Evolutionary conservation across 2,329 filamentous ascomycete genomes (phyloP).

Genomic region (Colletotrichum salicis): DNA sequence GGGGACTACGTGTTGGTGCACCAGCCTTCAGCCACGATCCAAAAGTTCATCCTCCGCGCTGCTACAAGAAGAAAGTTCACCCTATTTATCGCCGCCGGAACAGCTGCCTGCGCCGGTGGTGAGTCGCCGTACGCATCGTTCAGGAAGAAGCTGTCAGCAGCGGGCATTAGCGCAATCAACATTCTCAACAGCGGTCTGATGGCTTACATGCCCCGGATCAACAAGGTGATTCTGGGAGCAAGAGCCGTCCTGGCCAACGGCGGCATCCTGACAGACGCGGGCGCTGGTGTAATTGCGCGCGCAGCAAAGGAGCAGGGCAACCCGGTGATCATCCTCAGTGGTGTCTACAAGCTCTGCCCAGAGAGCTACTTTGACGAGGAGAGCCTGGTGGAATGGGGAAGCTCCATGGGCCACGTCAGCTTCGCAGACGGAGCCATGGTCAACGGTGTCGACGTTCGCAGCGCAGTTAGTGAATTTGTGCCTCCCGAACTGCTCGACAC

Average conservation of each 20-base stretch:
- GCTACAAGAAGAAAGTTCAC: conserved; percentile 93
- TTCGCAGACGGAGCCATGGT: conserved; percentile 85
- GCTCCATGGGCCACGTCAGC: conserved; percentile 78
- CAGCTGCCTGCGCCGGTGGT: conserved; percentile 47
- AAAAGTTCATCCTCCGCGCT: conserved; percentile 88
- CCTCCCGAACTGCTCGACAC: conserved; percentile 79
- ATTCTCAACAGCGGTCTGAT: conserved; percentile 88
- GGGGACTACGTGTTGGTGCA: conserved; percentile 93
- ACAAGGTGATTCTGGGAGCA: conserved; percentile 92
- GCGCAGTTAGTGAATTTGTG: conserved; percentile 85
- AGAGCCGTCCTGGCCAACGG: conserved; percentile 90
- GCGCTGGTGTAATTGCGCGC: conserved; percentile 84
- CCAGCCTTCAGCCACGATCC: conserved; percentile 85
- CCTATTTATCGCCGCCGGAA: conserved; percentile 82
- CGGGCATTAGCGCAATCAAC: conserved; percentile 84
- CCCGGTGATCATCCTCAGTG: conserved; percentile 88
- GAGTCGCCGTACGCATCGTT: conserved; percentile 65
- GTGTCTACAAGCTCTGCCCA: conserved; percentile 93
- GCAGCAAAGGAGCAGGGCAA: conserved; percentile 85
- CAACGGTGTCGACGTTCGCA: conserved; percentile 80
- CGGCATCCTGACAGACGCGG: conserved; percentile 83
- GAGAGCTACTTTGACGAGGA: conserved; percentile 87
- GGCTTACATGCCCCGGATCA: conserved; percentile 93
- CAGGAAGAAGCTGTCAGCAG: conserved; percentile 79
- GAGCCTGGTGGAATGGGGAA: conserved; percentile 85